Base-by-base conservation (phyloP, 2,329 filamentous ascomycete species). In the Knufia fluminis region DNA sequence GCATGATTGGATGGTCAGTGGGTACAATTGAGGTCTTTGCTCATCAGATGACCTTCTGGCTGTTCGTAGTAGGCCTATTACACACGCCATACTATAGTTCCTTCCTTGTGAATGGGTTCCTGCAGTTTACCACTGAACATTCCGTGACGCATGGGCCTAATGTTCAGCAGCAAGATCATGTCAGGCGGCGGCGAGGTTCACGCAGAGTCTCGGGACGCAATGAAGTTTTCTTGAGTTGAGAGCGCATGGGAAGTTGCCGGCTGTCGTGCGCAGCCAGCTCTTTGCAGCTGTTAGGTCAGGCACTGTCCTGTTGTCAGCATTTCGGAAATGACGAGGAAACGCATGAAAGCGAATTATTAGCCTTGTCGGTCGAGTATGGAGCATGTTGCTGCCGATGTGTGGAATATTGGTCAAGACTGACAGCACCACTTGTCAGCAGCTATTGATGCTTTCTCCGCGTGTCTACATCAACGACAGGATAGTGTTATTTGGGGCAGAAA, bases 1-100 rank as follows among this genome's bases (percentile, higher is more conserved):
- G 23, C 24, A 36, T 45, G 42, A 45, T 48, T 48, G 16, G 45
- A 31, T n/a, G n/a, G n/a, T n/a, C n/a, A n/a, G n/a, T n/a, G n/a
- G n/a, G n/a, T n/a, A n/a, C n/a, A n/a, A n/a, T n/a, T n/a, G n/a
- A n/a, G n/a, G n/a, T n/a, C 17, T n/a, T 28, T 43, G 14, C 3
- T 16, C 40, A 35, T 48, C 45, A 48, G 45, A 48, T 48, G 45
- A 48, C 33, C 23, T 20, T 22, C 45, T 28, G 17, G 19, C 12
- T 23, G 3, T 35, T 26, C 36, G 45, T 35, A 24, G 26, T 9
- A 45, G 38, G 33, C 33, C 33, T 23, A 17, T 7, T 22, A 6
- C 7, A 19, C 35, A 38, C 14, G 17, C 6, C 35, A 38, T 7
- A n/a, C 38, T 22, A 4, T 4, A 19, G n/a, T 6, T 3, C 17